Conservation (phyloP, 495 filamentous ascomycete species). For the Eremomyces bilateralis region DNA sequence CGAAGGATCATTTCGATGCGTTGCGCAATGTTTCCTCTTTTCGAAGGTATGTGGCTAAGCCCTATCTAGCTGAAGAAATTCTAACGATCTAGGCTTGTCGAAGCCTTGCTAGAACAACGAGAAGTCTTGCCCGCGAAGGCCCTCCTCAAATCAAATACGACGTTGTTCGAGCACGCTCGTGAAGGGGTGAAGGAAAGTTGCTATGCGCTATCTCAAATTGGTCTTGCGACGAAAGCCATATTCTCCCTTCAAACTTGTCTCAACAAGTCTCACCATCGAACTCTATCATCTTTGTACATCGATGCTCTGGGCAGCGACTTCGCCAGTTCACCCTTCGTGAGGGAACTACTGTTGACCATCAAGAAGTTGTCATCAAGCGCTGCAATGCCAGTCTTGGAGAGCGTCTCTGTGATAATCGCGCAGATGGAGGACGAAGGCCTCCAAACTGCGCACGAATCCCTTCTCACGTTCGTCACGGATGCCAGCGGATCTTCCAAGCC, state of each 20-base stretch:
- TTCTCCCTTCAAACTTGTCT: constrained; percentile 23
- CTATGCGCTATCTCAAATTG: no score
- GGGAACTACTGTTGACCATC: constrained; percentile 29
- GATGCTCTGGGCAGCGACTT: constrained; percentile 36
- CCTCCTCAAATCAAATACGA: constrained; percentile 31
- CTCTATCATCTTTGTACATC: constrained; percentile 31
- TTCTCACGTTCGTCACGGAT: constrained; percentile 1
- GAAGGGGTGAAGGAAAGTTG: neutral
- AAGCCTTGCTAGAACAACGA: no score
- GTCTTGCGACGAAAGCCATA: constrained; percentile 25
- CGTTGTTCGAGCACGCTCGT: constrained; percentile 13
- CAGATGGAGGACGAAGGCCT: neutral
- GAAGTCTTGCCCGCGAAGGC: constrained; percentile 7
- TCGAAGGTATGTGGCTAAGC: constrained; percentile 26
- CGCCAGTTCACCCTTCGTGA: constrained; percentile 25
- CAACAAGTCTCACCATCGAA: constrained; percentile 5
- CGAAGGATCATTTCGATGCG: constrained; percentile 45
- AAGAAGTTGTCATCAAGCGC: constrained; percentile 14
- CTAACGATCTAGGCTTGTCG: no score
- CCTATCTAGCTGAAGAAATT: no score
- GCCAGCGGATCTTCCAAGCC: constrained; percentile 10
- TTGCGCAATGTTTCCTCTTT: constrained; percentile 67
- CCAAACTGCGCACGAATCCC: constrained; percentile 1
- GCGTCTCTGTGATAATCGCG: no score
- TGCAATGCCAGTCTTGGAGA: constrained; percentile 11